A percentile compares a stretch with the other conserved stretches of the same genome.
Evolutionary conservation across 257 asterid genomes (phyloP).

Genomic region (Plantago major): DNA sequence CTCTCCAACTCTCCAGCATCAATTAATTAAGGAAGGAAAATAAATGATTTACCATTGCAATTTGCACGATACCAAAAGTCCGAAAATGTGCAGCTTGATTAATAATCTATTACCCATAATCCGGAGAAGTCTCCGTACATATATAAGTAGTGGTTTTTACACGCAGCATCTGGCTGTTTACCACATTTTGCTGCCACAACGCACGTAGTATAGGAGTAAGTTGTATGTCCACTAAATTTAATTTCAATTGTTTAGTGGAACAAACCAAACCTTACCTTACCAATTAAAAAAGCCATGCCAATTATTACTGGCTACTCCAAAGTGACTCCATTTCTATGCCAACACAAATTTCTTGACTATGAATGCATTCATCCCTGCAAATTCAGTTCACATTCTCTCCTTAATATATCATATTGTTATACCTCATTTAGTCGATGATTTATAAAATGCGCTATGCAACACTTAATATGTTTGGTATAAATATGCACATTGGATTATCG

Average conservation of each 20-base stretch:
- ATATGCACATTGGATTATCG: no score
- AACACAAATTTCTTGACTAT: not conserved
- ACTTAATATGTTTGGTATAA: no score
- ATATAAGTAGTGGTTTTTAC: not conserved
- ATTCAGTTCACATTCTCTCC: not conserved
- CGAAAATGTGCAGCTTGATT: no score
- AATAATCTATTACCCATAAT: no score
- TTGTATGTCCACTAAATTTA: not conserved
- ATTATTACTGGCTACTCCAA: not conserved
- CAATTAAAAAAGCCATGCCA: not conserved
- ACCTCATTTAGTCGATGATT: no score
- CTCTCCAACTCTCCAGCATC: no score
- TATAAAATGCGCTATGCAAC: no score
- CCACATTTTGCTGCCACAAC: not conserved
- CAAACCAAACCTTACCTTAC: not conserved
- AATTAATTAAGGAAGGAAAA: no score
- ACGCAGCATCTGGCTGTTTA: not conserved
- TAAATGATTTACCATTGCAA: no score
- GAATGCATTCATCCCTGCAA: constrained; percentile 5
- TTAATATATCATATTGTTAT: no score
- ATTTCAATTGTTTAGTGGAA: not conserved
- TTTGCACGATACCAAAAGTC: no score
- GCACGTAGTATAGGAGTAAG: not conserved
- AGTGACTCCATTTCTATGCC: not conserved
- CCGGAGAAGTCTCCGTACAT: no score